Evolutionary conservation across 2,329 filamentous ascomycete species (phyloP), one percentile per base, ranked within the genome.

Genomic region (Epicoccum sorghinum): DNA sequence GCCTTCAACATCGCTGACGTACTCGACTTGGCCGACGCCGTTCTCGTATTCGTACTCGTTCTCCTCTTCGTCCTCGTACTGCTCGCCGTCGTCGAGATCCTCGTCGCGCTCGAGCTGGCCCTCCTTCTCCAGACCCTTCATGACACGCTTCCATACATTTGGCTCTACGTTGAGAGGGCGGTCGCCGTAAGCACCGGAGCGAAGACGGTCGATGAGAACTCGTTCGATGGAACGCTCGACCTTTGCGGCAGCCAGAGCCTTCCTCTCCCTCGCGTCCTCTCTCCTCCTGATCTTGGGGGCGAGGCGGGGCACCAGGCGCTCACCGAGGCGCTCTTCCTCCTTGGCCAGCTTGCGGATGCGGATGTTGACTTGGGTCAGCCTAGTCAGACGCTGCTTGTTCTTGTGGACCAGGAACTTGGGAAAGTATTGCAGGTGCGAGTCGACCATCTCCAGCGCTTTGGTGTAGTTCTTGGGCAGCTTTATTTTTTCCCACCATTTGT

Each of bases 191-290:
- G 93, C 93, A 40, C 95, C 95, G 70, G 91, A 93, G 62, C 93
- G 84, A 75, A 99, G 79, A 65, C 95, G 83, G 77, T 98, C 91
- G 65, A 99, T 89, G 63, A 99, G 82, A 78, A 98, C 93, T 50
- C 95, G 83, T 82, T 99, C 95, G 75, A 99, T 98, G 7, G 92
- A 92, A 62, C 91, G 83, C 82, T 99, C 95, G 57, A 99, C 86
- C 85, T 97, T 97, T 22, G 95, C 95, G 5, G 80, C 79, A n/a
- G 78, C 76, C 57, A 79, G 71, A 2, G 80, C 80, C 63, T 81
- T 82, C 47, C 79, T 65, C 71, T 82, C 80, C 36, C 79, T 68
- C 10, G 74, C 78, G 59, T 78, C 78, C 57, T 82, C 80, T 37
- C 80, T 64, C 46, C 79, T 69, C 40, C 78, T 82, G 51, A 99